These are phyloP conservation scores for Boletus fagicola DNA, from an alignment of 768 basidiomycete species.

Conservation along the genomic window DNA sequence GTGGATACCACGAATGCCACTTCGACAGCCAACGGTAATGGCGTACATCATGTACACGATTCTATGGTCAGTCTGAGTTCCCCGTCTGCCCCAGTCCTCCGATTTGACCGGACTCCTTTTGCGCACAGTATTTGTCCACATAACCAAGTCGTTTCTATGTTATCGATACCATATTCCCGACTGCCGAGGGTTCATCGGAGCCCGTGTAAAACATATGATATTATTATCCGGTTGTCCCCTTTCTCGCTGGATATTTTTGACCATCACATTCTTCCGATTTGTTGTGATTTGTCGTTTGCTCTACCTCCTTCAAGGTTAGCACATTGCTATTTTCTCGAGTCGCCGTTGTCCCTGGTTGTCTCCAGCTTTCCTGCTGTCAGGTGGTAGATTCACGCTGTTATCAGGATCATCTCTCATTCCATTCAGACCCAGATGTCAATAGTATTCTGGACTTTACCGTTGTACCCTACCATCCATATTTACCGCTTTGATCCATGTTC, in stretches of 20 bases:
- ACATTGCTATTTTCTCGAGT: conserved; percentile 22
- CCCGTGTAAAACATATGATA: conserved; percentile 27
- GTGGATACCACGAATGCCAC: conserved; percentile 13
- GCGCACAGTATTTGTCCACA: conserved; percentile 26
- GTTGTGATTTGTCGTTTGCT: conserved; percentile 2
- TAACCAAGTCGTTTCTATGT: conserved; percentile 19
- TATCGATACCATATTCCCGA: conserved; percentile 28
- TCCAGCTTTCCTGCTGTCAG: conserved; percentile 5
- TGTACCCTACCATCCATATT: conserved; percentile 13
- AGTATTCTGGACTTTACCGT: conserved; percentile 9
- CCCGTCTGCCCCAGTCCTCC: not conserved
- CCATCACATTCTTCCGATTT: conserved; percentile 1
- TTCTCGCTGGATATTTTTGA: conserved; percentile 13
- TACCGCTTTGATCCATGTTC: conserved; percentile 8
- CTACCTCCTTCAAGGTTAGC: conserved; percentile 2
- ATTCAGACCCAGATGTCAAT: conserved; percentile 16
- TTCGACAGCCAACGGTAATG: conserved; percentile 19
- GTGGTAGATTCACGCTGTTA: conserved; percentile 15
- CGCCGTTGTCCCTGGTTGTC: not conserved
- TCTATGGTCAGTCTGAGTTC: conserved; percentile 15
- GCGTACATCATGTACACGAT: conserved; percentile 17
- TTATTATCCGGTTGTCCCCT: conserved; percentile 20
- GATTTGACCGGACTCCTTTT: conserved; percentile 12
- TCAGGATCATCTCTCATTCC: conserved; percentile 3
- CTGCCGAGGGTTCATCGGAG: conserved; percentile 7